Conservation (phyloP, 2,329 filamentous ascomycete species). For the Cercospora beticola region DNA sequence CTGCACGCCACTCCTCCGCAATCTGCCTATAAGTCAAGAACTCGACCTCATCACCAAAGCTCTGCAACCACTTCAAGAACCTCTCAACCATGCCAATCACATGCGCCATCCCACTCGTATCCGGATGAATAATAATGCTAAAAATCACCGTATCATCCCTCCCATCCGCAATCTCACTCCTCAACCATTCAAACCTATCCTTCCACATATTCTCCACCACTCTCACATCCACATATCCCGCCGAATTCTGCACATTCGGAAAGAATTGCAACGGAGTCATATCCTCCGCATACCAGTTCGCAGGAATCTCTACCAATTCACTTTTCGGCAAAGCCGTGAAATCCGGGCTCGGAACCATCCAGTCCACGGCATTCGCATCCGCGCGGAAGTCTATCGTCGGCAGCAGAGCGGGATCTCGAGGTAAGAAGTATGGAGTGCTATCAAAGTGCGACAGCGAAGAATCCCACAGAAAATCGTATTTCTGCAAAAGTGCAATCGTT, state of each 20-base stretch:
- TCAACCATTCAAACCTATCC: constrained; percentile 59
- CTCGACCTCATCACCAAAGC: constrained; percentile 47
- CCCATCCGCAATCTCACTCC: constrained; percentile 39
- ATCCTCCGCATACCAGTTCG: constrained; percentile 55
- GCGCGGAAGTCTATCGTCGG: constrained; percentile 43
- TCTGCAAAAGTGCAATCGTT: constrained; percentile 51
- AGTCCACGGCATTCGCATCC: constrained; percentile 40
- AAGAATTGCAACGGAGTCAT: constrained; percentile 52
- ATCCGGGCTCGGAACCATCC: constrained; percentile 48
- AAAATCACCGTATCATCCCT: constrained; percentile 46
- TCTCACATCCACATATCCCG: constrained; percentile 58
- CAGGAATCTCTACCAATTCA: constrained; percentile 49
- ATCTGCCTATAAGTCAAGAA: constrained; percentile 48
- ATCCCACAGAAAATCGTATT: constrained; percentile 54
- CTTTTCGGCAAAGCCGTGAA: constrained; percentile 34
- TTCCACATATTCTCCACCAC: constrained; percentile 62
- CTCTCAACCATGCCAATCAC: constrained; percentile 59
- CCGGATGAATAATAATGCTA: constrained; percentile 56
- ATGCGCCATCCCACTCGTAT: constrained; percentile 62
- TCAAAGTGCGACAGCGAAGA: constrained; percentile 54
- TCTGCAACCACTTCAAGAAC: constrained; percentile 53
- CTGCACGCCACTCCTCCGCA: constrained; percentile 39
- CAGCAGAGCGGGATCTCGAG: constrained; percentile 43
- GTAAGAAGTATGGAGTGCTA: constrained; percentile 51
- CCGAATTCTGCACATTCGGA: constrained; percentile 52